Conservation (phyloP, 2,329 filamentous ascomycete species). For the Macrophomina phaseolina region DNA sequence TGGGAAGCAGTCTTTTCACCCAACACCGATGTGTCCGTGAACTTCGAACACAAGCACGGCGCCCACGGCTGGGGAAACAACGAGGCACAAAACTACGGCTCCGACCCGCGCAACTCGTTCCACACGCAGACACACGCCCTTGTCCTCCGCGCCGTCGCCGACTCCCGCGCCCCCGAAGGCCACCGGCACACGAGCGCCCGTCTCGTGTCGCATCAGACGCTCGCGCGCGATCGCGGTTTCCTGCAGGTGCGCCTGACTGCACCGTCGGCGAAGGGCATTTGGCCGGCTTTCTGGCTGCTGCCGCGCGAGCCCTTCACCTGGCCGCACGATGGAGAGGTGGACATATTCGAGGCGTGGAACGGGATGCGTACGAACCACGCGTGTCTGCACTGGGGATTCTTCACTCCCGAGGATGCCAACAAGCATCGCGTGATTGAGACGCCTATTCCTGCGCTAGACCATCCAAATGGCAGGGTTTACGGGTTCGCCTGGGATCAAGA, state of each 20-base stretch:
- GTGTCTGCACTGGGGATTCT: slow-evolving; percentile 66
- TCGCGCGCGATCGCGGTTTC: slow-evolving; percentile 58
- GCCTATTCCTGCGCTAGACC: slow-evolving; percentile 49
- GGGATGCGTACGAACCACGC: slow-evolving; percentile 61
- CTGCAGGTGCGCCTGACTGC: slow-evolving; percentile 58
- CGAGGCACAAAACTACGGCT: slow-evolving; percentile 64
- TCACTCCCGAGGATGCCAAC: slow-evolving; percentile 58
- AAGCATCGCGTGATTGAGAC: slow-evolving; percentile 64
- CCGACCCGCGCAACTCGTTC: slow-evolving; percentile 58
- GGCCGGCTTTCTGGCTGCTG: slow-evolving; percentile 68
- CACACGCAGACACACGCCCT: slow-evolving; percentile 59
- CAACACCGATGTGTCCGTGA: slow-evolving; percentile 52
- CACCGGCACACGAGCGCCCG: slow-evolving; percentile 61
- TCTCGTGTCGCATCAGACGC: slow-evolving; percentile 59
- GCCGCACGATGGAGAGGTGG: slow-evolving; percentile 65
- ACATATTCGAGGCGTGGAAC: slow-evolving; percentile 68
- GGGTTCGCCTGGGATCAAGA: slow-evolving; percentile 64
- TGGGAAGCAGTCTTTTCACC: slow-evolving; percentile 61
- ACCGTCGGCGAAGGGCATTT: slow-evolving; percentile 63
- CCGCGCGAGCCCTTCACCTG: slow-evolving; percentile 64
- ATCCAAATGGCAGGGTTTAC: slow-evolving; percentile 57
- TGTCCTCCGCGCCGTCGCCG: slow-evolving; percentile 58
- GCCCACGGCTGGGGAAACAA: slow-evolving; percentile 68
- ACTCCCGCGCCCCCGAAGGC: slow-evolving; percentile 38
- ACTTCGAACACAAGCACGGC: slow-evolving; percentile 63